These are phyloP conservation scores for Boletus tylopilopsis DNA, from an alignment of 768 basidiomycete genomes.

Conservation along the genomic window DNA sequence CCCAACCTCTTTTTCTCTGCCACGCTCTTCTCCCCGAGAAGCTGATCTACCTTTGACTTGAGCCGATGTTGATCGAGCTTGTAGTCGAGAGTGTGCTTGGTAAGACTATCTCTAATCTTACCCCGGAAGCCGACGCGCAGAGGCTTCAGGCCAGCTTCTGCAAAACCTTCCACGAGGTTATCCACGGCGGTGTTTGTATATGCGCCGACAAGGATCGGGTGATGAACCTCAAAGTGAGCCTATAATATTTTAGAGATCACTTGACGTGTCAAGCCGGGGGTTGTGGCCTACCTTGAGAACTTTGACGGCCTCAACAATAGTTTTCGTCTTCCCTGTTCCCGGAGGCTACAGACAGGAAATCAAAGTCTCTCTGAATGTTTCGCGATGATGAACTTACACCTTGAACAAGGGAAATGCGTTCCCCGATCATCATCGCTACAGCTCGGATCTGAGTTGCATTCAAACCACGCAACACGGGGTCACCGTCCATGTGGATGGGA, in stretches of 20 bases:
- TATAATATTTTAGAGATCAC: conserved; percentile 26
- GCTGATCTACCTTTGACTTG: conserved; percentile 39
- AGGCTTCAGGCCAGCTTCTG: conserved; percentile 58
- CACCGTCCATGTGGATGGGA: conserved; percentile 71
- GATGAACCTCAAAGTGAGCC: conserved; percentile 75
- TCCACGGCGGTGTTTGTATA: conserved; percentile 94
- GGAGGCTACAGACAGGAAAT: conserved; percentile 55
- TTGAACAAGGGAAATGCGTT: conserved; percentile 78
- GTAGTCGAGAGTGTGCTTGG: conserved; percentile 57
- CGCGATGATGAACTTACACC: conserved; percentile 51
- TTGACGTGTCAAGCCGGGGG: neutral
- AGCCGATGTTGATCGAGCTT: conserved; percentile 61
- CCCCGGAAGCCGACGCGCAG: conserved; percentile 70
- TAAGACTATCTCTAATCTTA: conserved; percentile 54
- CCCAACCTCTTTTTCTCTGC: conserved; percentile 23
- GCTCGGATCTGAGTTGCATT: conserved; percentile 80
- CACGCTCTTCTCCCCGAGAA: conserved; percentile 38
- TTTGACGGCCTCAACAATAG: conserved; percentile 81
- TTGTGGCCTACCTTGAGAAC: conserved; percentile 59
- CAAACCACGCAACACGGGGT: conserved; percentile 61
- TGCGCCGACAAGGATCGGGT: conserved; percentile 87
- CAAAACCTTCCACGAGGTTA: conserved; percentile 78
- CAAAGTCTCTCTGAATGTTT: neutral
- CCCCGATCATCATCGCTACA: conserved; percentile 82
- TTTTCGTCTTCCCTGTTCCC: conserved; percentile 91